These are phyloP conservation scores for Tephrocybe sp. DNA, from an alignment of 768 basidiomycete genomes.

Conservation along the genomic window DNA sequence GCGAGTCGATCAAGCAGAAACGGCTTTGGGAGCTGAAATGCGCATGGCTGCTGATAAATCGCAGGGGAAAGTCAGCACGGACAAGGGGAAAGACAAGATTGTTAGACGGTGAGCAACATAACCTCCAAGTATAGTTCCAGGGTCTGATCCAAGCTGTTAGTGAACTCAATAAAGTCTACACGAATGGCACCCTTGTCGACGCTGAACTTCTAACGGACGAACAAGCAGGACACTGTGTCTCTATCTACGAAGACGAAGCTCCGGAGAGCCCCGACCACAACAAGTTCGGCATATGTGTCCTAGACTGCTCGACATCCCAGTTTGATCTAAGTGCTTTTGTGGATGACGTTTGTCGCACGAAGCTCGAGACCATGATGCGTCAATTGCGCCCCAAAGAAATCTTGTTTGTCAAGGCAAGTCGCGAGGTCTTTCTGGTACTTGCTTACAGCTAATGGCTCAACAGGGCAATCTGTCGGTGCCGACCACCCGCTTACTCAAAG, in stretches of 20 bases:
- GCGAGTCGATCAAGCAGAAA: slow-evolving; percentile 95
- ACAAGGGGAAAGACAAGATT: slow-evolving; percentile 78
- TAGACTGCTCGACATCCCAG: slow-evolving; percentile 94
- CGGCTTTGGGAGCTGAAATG: slow-evolving; percentile 96
- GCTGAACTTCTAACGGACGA: slow-evolving; percentile 86
- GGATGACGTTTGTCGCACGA: slow-evolving; percentile 91
- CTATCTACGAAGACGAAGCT: slow-evolving; percentile 67
- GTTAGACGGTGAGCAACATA: slow-evolving; percentile 62
- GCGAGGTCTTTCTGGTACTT: neutral
- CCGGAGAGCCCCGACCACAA: slow-evolving; percentile 41
- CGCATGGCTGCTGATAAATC: slow-evolving; percentile 72
- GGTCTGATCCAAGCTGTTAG: slow-evolving; percentile 29
- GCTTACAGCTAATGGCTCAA: neutral
- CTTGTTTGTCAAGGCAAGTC: slow-evolving; percentile 79
- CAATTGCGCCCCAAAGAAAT: slow-evolving; percentile 90
- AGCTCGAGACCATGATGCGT: slow-evolving; percentile 88
- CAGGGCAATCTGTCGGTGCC: slow-evolving; percentile 85
- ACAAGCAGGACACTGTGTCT: slow-evolving; percentile 92
- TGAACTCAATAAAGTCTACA: slow-evolving; percentile 94
- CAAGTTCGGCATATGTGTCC: slow-evolving; percentile 83
- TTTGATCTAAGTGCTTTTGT: slow-evolving; percentile 89
- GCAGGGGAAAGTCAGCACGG: slow-evolving; percentile 54
- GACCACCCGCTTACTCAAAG: slow-evolving; percentile 80
- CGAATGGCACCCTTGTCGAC: slow-evolving; percentile 94
- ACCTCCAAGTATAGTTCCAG: neutral